Conservation (phyloP, 2,329 filamentous ascomycete species). For the Cucurbitaria berberidis region DNA sequence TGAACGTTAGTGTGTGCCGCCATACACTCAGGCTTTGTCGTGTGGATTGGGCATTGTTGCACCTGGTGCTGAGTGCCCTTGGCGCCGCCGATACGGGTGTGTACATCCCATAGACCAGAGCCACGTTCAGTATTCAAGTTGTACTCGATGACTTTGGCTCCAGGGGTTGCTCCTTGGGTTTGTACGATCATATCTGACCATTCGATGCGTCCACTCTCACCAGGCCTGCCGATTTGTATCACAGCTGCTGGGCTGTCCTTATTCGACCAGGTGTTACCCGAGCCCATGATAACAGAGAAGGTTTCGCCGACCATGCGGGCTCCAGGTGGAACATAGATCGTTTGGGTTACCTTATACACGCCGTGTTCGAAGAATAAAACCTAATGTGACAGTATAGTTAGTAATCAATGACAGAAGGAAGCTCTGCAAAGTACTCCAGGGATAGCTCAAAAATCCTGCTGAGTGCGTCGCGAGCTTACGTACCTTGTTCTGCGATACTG, state of each 20-base stretch:
- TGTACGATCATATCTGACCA: conserved; percentile 76
- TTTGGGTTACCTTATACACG: conserved; percentile 63
- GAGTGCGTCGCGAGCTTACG: not conserved
- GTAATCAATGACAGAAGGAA: not conserved
- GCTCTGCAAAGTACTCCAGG: not conserved
- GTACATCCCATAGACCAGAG: conserved; percentile 84
- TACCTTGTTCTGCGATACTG: conserved; percentile 58
- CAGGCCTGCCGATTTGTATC: conserved; percentile 68
- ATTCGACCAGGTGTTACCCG: conserved; percentile 59
- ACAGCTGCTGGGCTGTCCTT: conserved; percentile 68
- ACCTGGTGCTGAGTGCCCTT: conserved; percentile 80
- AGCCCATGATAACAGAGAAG: conserved; percentile 84
- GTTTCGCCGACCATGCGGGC: conserved; percentile 85
- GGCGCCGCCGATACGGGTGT: conserved; percentile 82
- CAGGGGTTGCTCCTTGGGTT: conserved; percentile 71
- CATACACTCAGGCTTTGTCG: conserved; percentile 67
- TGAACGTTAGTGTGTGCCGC: conserved; percentile 67
- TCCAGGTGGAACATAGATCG: conserved; percentile 67
- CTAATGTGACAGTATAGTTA: not conserved
- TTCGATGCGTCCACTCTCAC: conserved; percentile 71
- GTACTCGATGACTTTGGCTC: conserved; percentile 75
- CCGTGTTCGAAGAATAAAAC: conserved; percentile 66
- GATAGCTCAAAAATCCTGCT: not conserved
- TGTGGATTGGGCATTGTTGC: conserved; percentile 74
- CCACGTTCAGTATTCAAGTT: conserved; percentile 61